Percentiles rank a stretch among this genome's conserved stretches.
phyloP scores from a whole-genome alignment of 306 rosid genomes.

The Notholithocarpus densiflorus region DNA sequence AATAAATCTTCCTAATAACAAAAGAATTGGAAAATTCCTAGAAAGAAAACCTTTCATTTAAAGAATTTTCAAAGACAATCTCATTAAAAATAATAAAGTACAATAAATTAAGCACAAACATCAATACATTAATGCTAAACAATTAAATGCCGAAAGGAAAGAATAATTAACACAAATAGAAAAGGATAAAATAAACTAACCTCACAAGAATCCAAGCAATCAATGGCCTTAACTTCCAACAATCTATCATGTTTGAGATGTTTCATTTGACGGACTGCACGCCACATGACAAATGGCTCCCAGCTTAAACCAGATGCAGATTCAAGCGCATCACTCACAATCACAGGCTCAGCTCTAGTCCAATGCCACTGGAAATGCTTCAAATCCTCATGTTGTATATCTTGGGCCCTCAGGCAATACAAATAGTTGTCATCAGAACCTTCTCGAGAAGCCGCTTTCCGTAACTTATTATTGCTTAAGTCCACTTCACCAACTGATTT shows the following conservation, averaged over 20 bases:
- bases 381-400: slow-evolving; percentile 31
- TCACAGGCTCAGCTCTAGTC: slow-evolving; percentile 59
- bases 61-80: background rate
- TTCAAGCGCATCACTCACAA: slow-evolving; percentile 44
- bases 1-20: background rate
- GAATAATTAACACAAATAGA: background rate
- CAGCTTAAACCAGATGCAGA: slow-evolving; percentile 64
- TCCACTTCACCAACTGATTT: background rate
- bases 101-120: background rate
- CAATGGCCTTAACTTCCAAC: slow-evolving; percentile 30
- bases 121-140: background rate
- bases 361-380: slow-evolving; percentile 61
- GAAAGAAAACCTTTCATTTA: background rate
- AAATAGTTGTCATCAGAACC: slow-evolving; percentile 42
- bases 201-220: slow-evolving; percentile 52
- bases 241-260: slow-evolving; percentile 27
- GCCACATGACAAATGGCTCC: slow-evolving; percentile 72
- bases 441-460: slow-evolving; percentile 49
- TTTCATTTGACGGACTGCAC: slow-evolving; percentile 26
- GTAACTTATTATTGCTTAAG: background rate
- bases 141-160: background rate
- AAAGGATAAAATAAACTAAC: slow-evolving; percentile 27
- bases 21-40: background rate
- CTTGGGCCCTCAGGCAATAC: slow-evolving; percentile 42
- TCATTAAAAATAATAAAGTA: background rate